Base-by-base conservation (phyloP, 306 rosid genomes). In the Ziziphus jujuba region DNA sequence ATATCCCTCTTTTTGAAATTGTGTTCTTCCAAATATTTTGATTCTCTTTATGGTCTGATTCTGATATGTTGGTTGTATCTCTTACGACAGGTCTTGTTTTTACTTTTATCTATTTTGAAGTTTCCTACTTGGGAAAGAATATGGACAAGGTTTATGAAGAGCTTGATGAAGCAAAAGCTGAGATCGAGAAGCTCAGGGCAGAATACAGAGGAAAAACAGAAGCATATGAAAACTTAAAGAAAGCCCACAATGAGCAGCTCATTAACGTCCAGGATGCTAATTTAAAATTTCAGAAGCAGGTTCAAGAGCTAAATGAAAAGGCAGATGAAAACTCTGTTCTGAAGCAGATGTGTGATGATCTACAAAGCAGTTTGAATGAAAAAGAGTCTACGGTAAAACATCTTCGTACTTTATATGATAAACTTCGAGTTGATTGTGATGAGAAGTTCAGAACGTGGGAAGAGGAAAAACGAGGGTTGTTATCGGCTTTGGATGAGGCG, bases 131-230 rank as follows among this genome's bases (percentile, higher is more conserved):
- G 71, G 47, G 70, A 70, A 76, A 63, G 74, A 75, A 75, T 22
- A 86, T 87, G 97, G 93, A 77, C 19, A 84, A 72, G 48, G 78
- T 86, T 45, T 85, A 64, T 69, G 84, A 72, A 81, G 89, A 88
- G 77, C 87, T 88, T 1, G 93, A 84, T 51, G 89, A 83, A 52
- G 87, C 87, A 25, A 87, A 87, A 67, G 71, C 85, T 17, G 86
- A 90, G 81, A 79, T 83, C 22, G 89, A 76, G 70, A 84, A 72
- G 81, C 88, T 86, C 49, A 86, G 65, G 63, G 81, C 69, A 69
- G 91, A 88, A 72, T 69, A 76, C 49, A 81, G 81, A 75, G 79
- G 58, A 19, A 85, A 84, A 67, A 69, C 75, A 53, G 87, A 82
- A 44, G 71, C 78, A 25, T 70, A 67, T 5, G 85, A 86, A 67